A percentile compares a stretch with the other conserved stretches of the same genome.
phyloP scores from a whole-genome alignment of 352 stramenopile genomes.

The Phytophthora fragariae region DNA sequence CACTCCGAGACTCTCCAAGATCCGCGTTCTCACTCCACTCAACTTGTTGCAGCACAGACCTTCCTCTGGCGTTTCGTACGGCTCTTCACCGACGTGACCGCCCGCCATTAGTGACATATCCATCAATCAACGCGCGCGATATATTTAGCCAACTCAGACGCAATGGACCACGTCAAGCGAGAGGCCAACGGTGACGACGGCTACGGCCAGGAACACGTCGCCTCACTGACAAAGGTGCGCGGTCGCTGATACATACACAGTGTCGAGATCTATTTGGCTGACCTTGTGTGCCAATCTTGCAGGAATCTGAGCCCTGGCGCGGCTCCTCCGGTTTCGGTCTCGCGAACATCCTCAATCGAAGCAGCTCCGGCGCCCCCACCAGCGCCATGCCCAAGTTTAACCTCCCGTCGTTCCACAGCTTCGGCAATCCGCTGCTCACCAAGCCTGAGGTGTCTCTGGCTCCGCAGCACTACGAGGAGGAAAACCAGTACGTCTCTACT shows the following conservation, averaged over 20 bases:
- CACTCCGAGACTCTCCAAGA: slow-evolving; percentile 39
- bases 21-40: slow-evolving; percentile 35
- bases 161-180: slow-evolving; percentile 39
- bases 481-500: slow-evolving; percentile 31
- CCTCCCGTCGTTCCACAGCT: slow-evolving; percentile 80
- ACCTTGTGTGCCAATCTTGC: slow-evolving; percentile 28
- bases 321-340: slow-evolving; percentile 75
- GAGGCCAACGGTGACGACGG: slow-evolving; percentile 39
- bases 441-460: slow-evolving; percentile 56
- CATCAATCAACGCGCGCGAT: slow-evolving; percentile 3
- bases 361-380: slow-evolving; percentile 16
- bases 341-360: slow-evolving; percentile 84
- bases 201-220: slow-evolving; percentile 29
- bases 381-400: slow-evolving; percentile 67
- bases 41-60: slow-evolving; percentile 28
- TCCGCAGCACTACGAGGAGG: slow-evolving; percentile 45
- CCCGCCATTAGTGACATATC: slow-evolving; percentile 26
- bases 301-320: slow-evolving; percentile 79
- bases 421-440: slow-evolving; percentile 66
- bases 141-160: slow-evolving; percentile 37
- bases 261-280: slow-evolving; percentile 17
- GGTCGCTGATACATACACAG: not conserved
- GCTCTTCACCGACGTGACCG: slow-evolving; percentile 30
- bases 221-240: slow-evolving; percentile 49
- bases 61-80: slow-evolving; percentile 32